These are phyloP conservation scores for Colletotrichum sublineola DNA, from an alignment of 2,329 filamentous ascomycete species.

Conservation along the genomic window DNA sequence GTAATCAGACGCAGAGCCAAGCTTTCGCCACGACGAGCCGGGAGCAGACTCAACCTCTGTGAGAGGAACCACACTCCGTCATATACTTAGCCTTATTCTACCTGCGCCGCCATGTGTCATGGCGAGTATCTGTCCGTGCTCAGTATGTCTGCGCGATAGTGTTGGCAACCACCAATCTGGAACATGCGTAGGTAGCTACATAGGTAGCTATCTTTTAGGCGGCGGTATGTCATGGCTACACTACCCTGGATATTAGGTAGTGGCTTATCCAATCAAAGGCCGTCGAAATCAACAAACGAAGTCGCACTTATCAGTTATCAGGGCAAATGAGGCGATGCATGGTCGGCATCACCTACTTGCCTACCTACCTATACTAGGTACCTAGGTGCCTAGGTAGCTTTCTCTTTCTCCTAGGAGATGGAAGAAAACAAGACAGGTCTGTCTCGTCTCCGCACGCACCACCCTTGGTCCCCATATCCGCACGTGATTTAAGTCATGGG, in stretches of 20 bases:
- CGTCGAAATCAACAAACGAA: slow-evolving; percentile 20
- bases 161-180: not conserved
- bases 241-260: not conserved
- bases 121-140: not conserved
- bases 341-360: too few species aligned
- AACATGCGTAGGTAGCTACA: not conserved
- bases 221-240: too few species aligned
- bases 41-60: not conserved
- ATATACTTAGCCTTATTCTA: not conserved
- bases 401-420: slow-evolving; percentile 37
- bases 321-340: not conserved
- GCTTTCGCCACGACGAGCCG: not conserved
- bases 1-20: slow-evolving; percentile 15
- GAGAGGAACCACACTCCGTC: not conserved
- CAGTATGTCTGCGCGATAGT: not conserved
- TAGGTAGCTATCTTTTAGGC: not conserved
- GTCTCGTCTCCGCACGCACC: slow-evolving; percentile 23
- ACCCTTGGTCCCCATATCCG: not conserved
- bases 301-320: slow-evolving; percentile 24
- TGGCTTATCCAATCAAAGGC: slow-evolving; percentile 21
- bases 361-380: too few species aligned
- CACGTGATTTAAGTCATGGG: slow-evolving; percentile 3
- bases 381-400: not conserved
- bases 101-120: not conserved
- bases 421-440: not conserved